phyloP scores from a whole-genome alignment of 441 rosid species.

The Aquilaria agallochum region DNA sequence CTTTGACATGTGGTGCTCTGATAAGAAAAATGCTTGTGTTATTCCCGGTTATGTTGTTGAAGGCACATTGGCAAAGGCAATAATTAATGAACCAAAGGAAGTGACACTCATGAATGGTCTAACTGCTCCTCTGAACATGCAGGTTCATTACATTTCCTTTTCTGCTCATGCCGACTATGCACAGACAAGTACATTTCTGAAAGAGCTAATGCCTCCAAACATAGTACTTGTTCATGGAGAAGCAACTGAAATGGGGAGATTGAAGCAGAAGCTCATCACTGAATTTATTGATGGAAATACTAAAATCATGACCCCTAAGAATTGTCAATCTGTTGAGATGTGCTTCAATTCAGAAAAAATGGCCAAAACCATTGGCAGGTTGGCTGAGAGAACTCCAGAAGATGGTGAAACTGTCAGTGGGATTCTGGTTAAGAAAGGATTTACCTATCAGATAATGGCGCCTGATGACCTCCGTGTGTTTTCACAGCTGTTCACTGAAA shows the following conservation, averaged over 20 bases:
- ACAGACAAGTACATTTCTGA: conserved; percentile 87
- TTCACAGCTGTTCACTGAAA: conserved; percentile 88
- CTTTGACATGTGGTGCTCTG: conserved; percentile 87
- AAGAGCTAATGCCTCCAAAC: conserved; percentile 90
- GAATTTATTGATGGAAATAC: conserved; percentile 76
- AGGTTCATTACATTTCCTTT: conserved; percentile 85
- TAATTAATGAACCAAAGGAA: conserved; percentile 85
- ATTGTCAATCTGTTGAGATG: conserved; percentile 89
- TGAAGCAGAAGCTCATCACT: conserved; percentile 74
- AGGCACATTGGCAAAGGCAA: conserved; percentile 79
- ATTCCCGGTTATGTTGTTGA: conserved; percentile 81
- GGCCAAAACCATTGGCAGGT: conserved; percentile 86
- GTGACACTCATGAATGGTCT: conserved; percentile 95
- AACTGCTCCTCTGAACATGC: conserved; percentile 80
- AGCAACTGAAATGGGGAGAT: conserved; percentile 91
- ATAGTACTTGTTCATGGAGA: conserved; percentile 93
- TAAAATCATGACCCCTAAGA: conserved; percentile 78
- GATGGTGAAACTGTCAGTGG: conserved; percentile 78
- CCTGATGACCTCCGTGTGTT: conserved; percentile 92
- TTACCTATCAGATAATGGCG: conserved; percentile 93
- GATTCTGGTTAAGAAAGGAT: conserved; percentile 83
- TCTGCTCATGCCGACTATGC: conserved; percentile 95
- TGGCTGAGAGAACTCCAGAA: conserved; percentile 77
- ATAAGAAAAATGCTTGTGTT: conserved; percentile 78
- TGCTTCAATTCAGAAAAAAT: conserved; percentile 78